phyloP scores from a whole-genome alignment of 2,329 filamentous ascomycete species.

The Colletotrichum viniferum region DNA sequence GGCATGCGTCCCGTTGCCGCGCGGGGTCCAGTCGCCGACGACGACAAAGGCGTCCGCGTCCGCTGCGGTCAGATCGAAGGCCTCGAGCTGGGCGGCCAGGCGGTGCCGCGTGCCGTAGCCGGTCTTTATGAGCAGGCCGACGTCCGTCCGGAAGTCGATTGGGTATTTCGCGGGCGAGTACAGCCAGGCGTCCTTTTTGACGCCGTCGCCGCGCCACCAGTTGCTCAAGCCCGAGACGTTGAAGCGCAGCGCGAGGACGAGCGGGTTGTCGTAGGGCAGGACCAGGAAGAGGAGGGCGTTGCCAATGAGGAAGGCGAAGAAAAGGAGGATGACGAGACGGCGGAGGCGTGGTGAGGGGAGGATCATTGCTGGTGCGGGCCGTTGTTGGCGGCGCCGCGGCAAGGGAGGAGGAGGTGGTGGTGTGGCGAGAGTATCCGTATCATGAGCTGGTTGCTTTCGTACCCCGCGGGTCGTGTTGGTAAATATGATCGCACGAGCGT shows the following conservation, averaged over 20 bases:
- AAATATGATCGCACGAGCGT: neutral
- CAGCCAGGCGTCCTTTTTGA: constrained; percentile 46
- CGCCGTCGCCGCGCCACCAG: constrained; percentile 29
- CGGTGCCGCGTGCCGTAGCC: constrained; percentile 59
- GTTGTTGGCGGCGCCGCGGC: neutral
- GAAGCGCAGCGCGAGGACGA: constrained; percentile 22
- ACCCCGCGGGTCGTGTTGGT: neutral
- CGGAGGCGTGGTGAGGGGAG: neutral
- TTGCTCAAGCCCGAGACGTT: constrained; percentile 31
- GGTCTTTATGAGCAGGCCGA: constrained; percentile 59
- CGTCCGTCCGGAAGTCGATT: constrained; percentile 49
- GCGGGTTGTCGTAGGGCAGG: constrained; percentile 20
- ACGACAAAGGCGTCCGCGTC: constrained; percentile 47
- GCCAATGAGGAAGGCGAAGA: constrained; percentile 5
- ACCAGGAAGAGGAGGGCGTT: constrained; percentile 7
- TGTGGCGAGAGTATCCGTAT: neutral
- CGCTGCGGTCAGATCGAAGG: constrained; percentile 43
- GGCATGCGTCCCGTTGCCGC: constrained; percentile 34
- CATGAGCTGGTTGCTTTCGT: neutral
- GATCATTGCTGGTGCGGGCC: neutral
- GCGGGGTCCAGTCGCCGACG: constrained; percentile 54
- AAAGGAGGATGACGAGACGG: neutral
- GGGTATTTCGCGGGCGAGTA: constrained; percentile 41
- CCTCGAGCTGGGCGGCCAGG: constrained; percentile 50
- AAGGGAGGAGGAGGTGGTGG: neutral